Evolutionary conservation across 345 rosid species (phyloP).

Genomic region (Gossypium arboreum): DNA sequence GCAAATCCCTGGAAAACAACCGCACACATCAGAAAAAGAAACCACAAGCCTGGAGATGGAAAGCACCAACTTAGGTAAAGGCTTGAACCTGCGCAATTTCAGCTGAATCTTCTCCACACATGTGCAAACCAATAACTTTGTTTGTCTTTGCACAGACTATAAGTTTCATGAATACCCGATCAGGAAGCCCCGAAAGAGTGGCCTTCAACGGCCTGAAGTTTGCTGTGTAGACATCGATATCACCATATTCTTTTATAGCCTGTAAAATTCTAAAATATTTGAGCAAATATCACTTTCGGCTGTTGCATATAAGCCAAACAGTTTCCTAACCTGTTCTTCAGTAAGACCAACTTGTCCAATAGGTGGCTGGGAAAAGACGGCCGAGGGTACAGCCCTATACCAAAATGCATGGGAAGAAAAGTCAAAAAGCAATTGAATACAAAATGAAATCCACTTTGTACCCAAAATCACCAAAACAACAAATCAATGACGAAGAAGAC

Average conservation of each 20-base stretch:
- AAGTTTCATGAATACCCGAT: conserved; percentile 80
- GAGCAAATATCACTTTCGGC: conserved; percentile 18
- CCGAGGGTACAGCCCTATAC: conserved; percentile 82
- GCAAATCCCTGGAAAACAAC: conserved; percentile 71
- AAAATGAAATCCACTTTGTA: background rate
- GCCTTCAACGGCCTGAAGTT: conserved; percentile 91
- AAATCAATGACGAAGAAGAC: background rate
- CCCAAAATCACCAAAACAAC: background rate
- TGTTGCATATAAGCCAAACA: conserved; percentile 7
- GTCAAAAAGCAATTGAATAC: conserved; percentile 1
- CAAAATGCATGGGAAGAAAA: conserved; percentile 9
- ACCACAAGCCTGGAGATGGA: background rate
- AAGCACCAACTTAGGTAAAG: background rate
- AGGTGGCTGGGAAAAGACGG: conserved; percentile 96
- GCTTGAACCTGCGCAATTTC: conserved; percentile 73
- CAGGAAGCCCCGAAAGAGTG: conserved; percentile 93
- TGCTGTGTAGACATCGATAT: conserved; percentile 76
- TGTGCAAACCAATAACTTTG: conserved; percentile 75
- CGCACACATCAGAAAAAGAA: background rate
- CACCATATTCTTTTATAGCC: conserved; percentile 75
- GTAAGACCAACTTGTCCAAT: conserved; percentile 90
- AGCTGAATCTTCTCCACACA: conserved; percentile 93
- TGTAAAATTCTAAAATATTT: conserved; percentile 31
- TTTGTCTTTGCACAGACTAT: conserved; percentile 72
- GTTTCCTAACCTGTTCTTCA: conserved; percentile 73